These are phyloP conservation scores for Polygonum aviculare DNA, from an alignment of 148 eudicot species.

Conservation along the genomic window DNA sequence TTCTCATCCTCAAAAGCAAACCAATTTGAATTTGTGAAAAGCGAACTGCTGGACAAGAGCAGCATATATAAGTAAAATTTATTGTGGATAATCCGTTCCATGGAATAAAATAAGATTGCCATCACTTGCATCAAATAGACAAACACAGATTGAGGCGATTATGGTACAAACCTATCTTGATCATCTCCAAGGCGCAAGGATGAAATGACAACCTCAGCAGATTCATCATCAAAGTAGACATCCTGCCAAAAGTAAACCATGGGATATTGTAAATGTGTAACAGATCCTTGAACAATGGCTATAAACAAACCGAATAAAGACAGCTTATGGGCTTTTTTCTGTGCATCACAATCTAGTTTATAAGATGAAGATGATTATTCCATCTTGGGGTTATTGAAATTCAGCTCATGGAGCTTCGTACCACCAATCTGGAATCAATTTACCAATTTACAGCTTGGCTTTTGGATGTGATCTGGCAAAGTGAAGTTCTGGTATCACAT, in stretches of 20 bases:
- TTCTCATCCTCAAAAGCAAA: slow-evolving; percentile 19
- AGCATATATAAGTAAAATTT: not conserved
- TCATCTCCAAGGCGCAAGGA: slow-evolving; percentile 92
- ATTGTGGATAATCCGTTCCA: too few species aligned
- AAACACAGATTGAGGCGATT: not conserved
- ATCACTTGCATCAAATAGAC: not conserved
- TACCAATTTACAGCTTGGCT: not conserved
- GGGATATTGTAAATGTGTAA: not conserved
- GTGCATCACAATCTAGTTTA: not conserved
- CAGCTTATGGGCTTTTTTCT: not conserved
- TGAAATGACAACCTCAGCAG: slow-evolving; percentile 96
- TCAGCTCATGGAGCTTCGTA: not conserved
- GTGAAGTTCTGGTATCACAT: not conserved
- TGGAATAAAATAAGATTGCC: too few species aligned
- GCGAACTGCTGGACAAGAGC: not conserved
- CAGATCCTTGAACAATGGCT: not conserved
- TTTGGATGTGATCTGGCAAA: not conserved
- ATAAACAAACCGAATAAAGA: not conserved
- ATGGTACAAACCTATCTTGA: slow-evolving; percentile 50
- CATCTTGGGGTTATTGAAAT: not conserved
- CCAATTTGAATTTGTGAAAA: slow-evolving; percentile 14
- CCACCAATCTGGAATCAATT: not conserved
- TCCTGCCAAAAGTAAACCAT: slow-evolving; percentile 40
- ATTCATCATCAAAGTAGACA: slow-evolving; percentile 92
- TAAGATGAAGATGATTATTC: not conserved